Conservation (phyloP, 306 rosid species). For the Vigna reflexopilosa region DNA sequence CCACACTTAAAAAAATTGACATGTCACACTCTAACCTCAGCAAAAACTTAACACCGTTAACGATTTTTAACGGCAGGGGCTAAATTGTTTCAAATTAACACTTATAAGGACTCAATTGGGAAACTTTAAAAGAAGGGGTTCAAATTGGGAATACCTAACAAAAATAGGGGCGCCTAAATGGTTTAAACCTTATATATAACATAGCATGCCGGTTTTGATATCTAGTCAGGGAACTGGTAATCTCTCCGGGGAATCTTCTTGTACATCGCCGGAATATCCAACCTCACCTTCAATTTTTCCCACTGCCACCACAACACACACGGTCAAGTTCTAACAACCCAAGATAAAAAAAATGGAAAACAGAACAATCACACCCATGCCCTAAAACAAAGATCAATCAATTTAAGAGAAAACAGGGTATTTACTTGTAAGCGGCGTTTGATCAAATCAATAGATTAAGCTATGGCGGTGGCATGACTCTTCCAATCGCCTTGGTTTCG, state of each 20-base stretch:
- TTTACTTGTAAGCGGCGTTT: constrained; percentile 85
- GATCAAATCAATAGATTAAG: constrained; percentile 80
- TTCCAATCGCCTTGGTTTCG: constrained; percentile 84
- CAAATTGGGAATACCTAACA: too few relatives aligned
- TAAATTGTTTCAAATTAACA: too few relatives aligned
- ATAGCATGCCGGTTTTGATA: too few relatives aligned
- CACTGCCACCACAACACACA: constrained; percentile 68
- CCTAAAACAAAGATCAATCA: not conserved
- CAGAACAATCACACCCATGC: not conserved
- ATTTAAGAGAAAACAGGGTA: constrained; percentile 2
- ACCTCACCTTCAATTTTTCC: constrained; percentile 76
- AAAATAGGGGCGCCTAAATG: too few relatives aligned
- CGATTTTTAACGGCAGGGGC: too few relatives aligned
- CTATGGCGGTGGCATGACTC: constrained; percentile 85
- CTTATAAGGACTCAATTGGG: too few relatives aligned
- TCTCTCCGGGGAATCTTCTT: too few relatives aligned
- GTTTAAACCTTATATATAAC: too few relatives aligned
- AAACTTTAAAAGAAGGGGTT: too few relatives aligned
- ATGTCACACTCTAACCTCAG: too few relatives aligned
- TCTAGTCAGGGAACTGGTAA: not conserved
- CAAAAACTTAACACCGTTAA: too few relatives aligned
- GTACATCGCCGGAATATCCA: not conserved
- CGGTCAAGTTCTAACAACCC: not conserved
- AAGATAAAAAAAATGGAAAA: not conserved
- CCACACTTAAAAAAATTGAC: too few relatives aligned